Evolutionary conservation across 148 eudicot species (phyloP).

Genomic region (Spergularia bocconei): DNA sequence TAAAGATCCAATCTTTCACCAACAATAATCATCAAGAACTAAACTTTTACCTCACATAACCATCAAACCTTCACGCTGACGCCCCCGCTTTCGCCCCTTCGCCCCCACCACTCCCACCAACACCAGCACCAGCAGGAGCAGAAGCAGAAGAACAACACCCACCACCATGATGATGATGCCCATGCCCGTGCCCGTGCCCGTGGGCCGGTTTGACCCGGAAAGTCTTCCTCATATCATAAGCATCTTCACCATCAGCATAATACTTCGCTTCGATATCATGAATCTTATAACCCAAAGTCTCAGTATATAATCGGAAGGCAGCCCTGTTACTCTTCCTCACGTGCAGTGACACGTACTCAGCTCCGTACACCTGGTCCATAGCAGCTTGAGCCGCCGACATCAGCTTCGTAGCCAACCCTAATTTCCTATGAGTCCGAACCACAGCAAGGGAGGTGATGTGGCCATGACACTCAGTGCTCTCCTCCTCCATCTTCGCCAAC

Average conservation of each 20-base stretch:
- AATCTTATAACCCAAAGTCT: conserved; percentile 76
- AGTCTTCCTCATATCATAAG: conserved; percentile 81
- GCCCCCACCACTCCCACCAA: neutral
- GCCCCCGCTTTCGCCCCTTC: conserved; percentile 1
- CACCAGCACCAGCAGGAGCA: conserved; percentile 41
- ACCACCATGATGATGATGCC: conserved; percentile 29
- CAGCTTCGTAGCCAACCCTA: conserved; percentile 89
- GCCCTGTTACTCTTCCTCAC: conserved; percentile 92
- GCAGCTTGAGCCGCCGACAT: conserved; percentile 94
- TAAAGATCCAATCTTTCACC: neutral
- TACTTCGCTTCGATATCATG: conserved; percentile 90
- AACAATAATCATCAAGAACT: neutral
- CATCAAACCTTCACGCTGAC: conserved; percentile 5
- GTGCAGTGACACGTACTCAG: conserved; percentile 79
- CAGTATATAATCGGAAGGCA: conserved; percentile 75
- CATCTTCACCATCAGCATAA: conserved; percentile 90
- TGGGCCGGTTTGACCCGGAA: conserved; percentile 41
- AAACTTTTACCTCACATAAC: neutral
- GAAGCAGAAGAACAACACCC: conserved; percentile 39
- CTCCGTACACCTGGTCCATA: conserved; percentile 68
- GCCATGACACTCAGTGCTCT: conserved; percentile 82
- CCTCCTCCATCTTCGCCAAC: conserved; percentile 92
- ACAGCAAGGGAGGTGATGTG: conserved; percentile 93
- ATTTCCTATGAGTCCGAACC: conserved; percentile 75
- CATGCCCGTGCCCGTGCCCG: conserved; percentile 28